Evolutionary conservation across 345 rosid species (phyloP).

Genomic region (Aurinia saxatilis): DNA sequence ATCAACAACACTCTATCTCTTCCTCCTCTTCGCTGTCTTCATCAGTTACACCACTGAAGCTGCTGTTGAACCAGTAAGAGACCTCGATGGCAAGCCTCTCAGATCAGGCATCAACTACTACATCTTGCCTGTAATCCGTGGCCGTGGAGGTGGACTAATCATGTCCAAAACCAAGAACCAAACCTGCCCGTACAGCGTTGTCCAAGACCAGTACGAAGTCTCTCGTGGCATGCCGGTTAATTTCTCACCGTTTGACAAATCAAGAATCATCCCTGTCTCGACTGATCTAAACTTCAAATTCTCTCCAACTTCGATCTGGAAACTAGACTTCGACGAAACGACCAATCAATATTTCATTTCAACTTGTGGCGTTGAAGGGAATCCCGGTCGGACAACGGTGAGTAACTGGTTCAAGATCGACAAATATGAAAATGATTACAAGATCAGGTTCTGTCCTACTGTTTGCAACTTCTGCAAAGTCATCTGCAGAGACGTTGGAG

Average conservation of each 20-base stretch:
- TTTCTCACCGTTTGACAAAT: slow-evolving; percentile 18
- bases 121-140: slow-evolving; percentile 29
- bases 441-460: slow-evolving; percentile 56
- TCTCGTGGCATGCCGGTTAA: slow-evolving; percentile 20
- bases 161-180: slow-evolving; percentile 1
- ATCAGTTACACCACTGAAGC: no score
- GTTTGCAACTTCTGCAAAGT: slow-evolving; percentile 49
- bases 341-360: slow-evolving; percentile 36
- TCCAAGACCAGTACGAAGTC: slow-evolving; percentile 21
- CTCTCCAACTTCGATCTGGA: slow-evolving; percentile 39
- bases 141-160: slow-evolving; percentile 28
- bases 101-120: slow-evolving; percentile 8
- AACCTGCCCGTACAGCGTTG: slow-evolving; percentile 19
- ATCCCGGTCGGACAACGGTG: slow-evolving; percentile 40
- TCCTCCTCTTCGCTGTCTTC: no score
- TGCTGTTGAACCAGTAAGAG: slow-evolving; percentile 14
- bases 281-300: slow-evolving; percentile 39
- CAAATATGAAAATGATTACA: slow-evolving; percentile 37
- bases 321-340: slow-evolving; percentile 36
- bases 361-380: slow-evolving; percentile 52
- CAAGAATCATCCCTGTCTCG: slow-evolving; percentile 16
- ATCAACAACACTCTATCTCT: no score
- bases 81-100: slow-evolving; percentile 7
- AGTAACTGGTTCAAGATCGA: slow-evolving; percentile 66
- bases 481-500: slow-evolving; percentile 49